Evolutionary conservation across 352 stramenopile species (phyloP), one percentile per base, ranked within the genome.

Genomic region (Blastocystis sp.): DNA sequence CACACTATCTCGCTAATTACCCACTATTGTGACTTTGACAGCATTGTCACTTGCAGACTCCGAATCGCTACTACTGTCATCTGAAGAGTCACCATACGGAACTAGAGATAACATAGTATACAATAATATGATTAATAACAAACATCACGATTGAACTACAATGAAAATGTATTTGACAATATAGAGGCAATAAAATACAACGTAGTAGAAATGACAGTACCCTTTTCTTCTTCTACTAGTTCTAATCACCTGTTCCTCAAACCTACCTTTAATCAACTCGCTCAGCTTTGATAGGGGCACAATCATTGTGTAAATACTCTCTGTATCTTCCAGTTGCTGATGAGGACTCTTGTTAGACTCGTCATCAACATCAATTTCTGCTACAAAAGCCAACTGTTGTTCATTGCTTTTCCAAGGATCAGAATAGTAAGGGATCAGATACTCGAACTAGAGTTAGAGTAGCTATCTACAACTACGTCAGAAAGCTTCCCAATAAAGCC

Each of bases 321-420:
- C 73, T 23, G 15, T 20, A 37, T 84, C 73, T 23, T 68, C 73
- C 73, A 84, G 34, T 37, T 64, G 54, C 55, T 84, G 73, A 20
- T 47, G 11, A 20, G 73, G 73, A 64, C 20, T 6, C 73, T 68
- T 64, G n/a, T 84, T 84, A 1, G 59, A 50, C 13, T 53, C 26
- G n/a, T 26, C 20, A 26, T 84, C 73, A 29, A 84, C 62, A 47
- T 84, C 73, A 15, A 84, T 47, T 47, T 84, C 73, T 13, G 53
- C 50, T n/a, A 84, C 26, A 8, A 50, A 66, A 23, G 53, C 3
- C 29, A 66, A 23, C 41, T 84, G 73, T 34, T 84, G 47, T 43
- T 84, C 73, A 69, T 84, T 84, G 29, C 73, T 84, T 29, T 84
- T 84, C 73, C 73, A 84, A 20, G 73, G 73, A 68, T 84, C 73